Base-by-base conservation (phyloP, 2,329 filamentous ascomycete species). In the Apiospora pterosperma region DNA sequence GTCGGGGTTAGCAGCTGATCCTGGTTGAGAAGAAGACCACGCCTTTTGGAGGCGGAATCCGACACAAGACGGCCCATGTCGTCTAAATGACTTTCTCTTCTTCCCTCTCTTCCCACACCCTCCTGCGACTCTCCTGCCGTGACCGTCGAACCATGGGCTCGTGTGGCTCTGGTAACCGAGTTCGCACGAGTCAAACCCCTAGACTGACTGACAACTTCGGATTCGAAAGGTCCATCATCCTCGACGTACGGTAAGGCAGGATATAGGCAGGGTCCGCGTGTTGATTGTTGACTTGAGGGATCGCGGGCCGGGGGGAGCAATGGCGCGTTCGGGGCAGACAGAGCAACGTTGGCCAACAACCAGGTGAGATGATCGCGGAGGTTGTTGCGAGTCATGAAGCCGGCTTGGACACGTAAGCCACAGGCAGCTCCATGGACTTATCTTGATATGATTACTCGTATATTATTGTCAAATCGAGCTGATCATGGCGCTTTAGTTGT, bases 331-430 rank as follows among this genome's bases (percentile, higher is more conserved):
- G 77, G 77, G 65, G 61, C 79, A 79, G 72, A 76, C 77, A 69
- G 75, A 76, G 70, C 72, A 70, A 78, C 75, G 74, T 85, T 83
- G 70, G 79, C 79, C 71, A 86, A 73, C 72, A 88, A 79, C 85
- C 85, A 88, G 70, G 82, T 78, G 70, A 88, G 77, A 74, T 88
- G 84, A 72, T 85, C 81, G 70, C 77, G 75, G 66, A 88, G 80
- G 73, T 88, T 88, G 77, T 88, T 87, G 74, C 83, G 84, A 79
- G 85, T 88, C 85, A 88, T 88, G 79, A 83, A 84, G 79, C 73
- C 80, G 76, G 76, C 64, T 73, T 73, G 74, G 73, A 77, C 74
- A 76, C 67, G 69, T 59, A 61, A 76, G 78, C 75, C 77, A 75
- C 67, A 67, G 67, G 66, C 67, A 71, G 61, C 72, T 70, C 75